phyloP scores from a whole-genome alignment of 2,329 filamentous ascomycete species.

The Curvularia sp. region DNA sequence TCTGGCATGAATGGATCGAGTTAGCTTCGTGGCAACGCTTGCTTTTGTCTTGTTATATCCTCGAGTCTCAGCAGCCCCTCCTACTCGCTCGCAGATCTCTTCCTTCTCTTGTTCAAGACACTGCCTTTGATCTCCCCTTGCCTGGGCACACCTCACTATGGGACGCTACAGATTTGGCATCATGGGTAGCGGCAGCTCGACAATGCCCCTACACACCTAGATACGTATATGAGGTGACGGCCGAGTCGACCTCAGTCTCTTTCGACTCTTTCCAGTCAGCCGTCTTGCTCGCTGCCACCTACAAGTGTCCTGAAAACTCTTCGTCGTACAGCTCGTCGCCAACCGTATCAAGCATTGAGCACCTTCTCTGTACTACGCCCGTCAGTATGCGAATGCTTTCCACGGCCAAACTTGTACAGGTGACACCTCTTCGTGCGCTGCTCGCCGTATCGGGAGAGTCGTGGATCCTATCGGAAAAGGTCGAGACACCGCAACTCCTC shows the following conservation, averaged over 20 bases:
- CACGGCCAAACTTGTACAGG: slow-evolving; percentile 49
- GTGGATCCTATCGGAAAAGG: slow-evolving; percentile 56
- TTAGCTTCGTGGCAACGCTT: slow-evolving; percentile 47
- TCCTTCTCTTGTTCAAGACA: slow-evolving; percentile 26
- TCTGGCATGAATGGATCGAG: slow-evolving; percentile 47
- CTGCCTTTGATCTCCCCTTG: slow-evolving; percentile 49
- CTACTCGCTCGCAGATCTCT: slow-evolving; percentile 38
- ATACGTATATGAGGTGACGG: slow-evolving; percentile 38
- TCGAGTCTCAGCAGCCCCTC: slow-evolving; percentile 52
- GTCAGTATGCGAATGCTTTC: slow-evolving; percentile 42
- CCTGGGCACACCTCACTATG: slow-evolving; percentile 48
- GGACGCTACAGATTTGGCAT: slow-evolving; percentile 40
- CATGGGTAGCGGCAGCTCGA: slow-evolving; percentile 36
- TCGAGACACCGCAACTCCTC: slow-evolving; percentile 46
- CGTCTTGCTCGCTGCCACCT: slow-evolving; percentile 47
- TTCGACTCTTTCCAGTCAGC: slow-evolving; percentile 49
- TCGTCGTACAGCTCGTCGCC: slow-evolving; percentile 23
- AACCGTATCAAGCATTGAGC: slow-evolving; percentile 27
- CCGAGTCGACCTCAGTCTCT: slow-evolving; percentile 14
- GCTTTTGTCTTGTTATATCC: slow-evolving; percentile 52
- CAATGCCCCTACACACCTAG: slow-evolving; percentile 28
- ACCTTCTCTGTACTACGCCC: slow-evolving; percentile 34
- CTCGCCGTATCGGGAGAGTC: slow-evolving; percentile 55
- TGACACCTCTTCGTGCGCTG: slow-evolving; percentile 52
- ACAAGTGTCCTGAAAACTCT: slow-evolving; percentile 34